These are phyloP conservation scores for Syzygium grande DNA, from an alignment of 345 rosid genomes.

Conservation along the genomic window DNA sequence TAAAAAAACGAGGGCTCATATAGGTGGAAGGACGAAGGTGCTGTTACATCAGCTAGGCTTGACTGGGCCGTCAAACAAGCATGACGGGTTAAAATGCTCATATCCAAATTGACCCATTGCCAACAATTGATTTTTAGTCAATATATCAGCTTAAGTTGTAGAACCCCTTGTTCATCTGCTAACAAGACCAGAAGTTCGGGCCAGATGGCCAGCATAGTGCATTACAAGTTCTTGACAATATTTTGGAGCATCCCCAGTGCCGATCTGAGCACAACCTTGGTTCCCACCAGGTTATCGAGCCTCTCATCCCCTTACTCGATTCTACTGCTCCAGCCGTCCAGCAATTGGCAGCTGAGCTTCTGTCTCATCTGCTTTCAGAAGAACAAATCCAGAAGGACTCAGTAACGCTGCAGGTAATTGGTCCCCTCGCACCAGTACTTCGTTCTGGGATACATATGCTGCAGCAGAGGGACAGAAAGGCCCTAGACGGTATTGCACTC, in stretches of 20 bases:
- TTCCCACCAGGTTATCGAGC: slow-evolving; percentile 85
- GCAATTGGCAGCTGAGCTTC: slow-evolving; percentile 97
- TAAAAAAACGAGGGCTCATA: too few species aligned
- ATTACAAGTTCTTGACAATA: slow-evolving; percentile 88
- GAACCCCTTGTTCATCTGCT: slow-evolving; percentile 76
- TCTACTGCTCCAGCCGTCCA: slow-evolving; percentile 92
- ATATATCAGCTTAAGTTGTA: slow-evolving; percentile 57
- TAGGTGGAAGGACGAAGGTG: too few species aligned
- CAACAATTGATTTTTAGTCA: too few species aligned
- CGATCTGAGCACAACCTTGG: slow-evolving; percentile 73
- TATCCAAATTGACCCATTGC: too few species aligned
- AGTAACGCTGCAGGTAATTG: slow-evolving; percentile 66
- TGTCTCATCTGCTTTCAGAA: slow-evolving; percentile 77
- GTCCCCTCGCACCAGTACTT: slow-evolving; percentile 78
- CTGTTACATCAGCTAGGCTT: too few species aligned
- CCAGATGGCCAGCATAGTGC: slow-evolving; percentile 95
- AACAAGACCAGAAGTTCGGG: slow-evolving; percentile 76
- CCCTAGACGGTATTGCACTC: slow-evolving; percentile 83
- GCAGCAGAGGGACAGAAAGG: slow-evolving; percentile 98
- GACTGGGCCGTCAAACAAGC: too few species aligned
- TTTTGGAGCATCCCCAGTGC: slow-evolving; percentile 93
- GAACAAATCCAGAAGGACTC: slow-evolving; percentile 93
- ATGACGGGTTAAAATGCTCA: too few species aligned
- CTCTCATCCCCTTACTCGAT: slow-evolving; percentile 89
- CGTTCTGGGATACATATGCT: slow-evolving; percentile 81